These are phyloP conservation scores for Crithidia fasciculata DNA, from an alignment of 208 protist species.

Conservation along the genomic window DNA sequence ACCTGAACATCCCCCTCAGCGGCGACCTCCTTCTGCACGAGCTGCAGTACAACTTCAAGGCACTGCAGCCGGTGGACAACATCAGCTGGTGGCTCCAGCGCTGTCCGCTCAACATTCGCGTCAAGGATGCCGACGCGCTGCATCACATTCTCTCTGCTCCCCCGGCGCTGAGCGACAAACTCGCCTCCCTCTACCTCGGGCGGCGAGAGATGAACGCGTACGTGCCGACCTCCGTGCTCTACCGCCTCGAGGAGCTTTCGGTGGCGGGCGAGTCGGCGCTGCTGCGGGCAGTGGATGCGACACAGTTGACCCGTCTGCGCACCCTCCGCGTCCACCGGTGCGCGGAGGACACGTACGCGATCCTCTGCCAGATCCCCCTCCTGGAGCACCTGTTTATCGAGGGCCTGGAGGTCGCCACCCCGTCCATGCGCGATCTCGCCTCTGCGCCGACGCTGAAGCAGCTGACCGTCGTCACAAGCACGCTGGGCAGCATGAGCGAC, in stretches of 20 bases:
- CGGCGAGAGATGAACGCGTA: conserved; percentile 3
- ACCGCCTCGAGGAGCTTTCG: background rate
- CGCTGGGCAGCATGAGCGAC: background rate
- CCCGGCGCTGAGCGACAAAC: background rate
- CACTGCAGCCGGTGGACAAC: conserved; percentile 6
- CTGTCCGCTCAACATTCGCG: conserved; percentile 7
- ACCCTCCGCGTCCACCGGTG: conserved; percentile 4
- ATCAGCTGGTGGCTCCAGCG: conserved; percentile 14
- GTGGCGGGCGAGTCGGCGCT: conserved; percentile 1
- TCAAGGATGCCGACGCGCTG: background rate
- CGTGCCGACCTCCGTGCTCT: background rate
- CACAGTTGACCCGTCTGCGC: background rate
- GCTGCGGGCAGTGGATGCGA: conserved; percentile 1
- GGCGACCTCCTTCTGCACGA: background rate
- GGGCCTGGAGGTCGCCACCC: conserved; percentile 5
- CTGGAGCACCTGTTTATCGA: conserved; percentile 7
- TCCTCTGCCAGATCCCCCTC: background rate
- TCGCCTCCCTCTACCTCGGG: conserved; percentile 5
- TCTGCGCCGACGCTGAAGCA: background rate
- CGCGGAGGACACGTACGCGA: conserved; percentile 8
- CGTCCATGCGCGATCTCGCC: conserved; percentile 1
- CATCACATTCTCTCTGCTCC: background rate
- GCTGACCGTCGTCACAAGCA: conserved; percentile 4
- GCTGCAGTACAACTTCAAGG: conserved; percentile 11
- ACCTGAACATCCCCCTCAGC: conserved; percentile 5